Evolutionary conservation across 805 yeast genomes (phyloP).

Genomic region (Metschnikowia cerradonensis): DNA sequence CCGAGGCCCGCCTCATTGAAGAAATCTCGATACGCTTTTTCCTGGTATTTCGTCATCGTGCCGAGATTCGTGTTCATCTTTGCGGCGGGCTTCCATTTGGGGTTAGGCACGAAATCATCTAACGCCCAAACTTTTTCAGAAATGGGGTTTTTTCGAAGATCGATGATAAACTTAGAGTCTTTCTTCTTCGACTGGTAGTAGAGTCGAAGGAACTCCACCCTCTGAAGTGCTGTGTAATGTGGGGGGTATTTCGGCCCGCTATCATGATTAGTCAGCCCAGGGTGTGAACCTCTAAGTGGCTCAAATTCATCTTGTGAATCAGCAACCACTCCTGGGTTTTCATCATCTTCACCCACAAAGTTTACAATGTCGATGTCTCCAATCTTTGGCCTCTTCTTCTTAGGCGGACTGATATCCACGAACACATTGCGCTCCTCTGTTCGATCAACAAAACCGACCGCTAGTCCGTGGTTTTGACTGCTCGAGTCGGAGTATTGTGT

Average conservation of each 20-base stretch:
- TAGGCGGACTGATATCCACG: slow-evolving; percentile 1
- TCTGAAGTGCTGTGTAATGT: slow-evolving; percentile 30
- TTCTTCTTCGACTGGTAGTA: slow-evolving; percentile 23
- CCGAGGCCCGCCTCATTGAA: slow-evolving; percentile 18
- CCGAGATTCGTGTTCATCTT: slow-evolving; percentile 14
- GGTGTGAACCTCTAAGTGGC: slow-evolving; percentile 7
- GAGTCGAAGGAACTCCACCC: slow-evolving; percentile 26
- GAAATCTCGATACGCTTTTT: slow-evolving; percentile 16
- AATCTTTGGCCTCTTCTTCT: not conserved
- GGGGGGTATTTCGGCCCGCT: slow-evolving; percentile 8
- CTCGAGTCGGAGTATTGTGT: slow-evolving; percentile 19
- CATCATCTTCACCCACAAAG: not conserved
- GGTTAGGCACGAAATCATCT: slow-evolving; percentile 34
- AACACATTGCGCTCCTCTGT: not conserved
- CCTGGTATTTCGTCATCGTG: slow-evolving; percentile 21
- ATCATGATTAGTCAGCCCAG: not conserved
- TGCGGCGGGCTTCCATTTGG: slow-evolving; percentile 19
- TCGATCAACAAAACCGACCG: not conserved
- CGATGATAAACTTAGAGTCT: slow-evolving; percentile 21
- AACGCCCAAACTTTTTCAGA: slow-evolving; percentile 34
- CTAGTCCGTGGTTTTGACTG: slow-evolving; percentile 6
- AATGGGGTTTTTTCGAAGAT: slow-evolving; percentile 32
- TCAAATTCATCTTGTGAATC: slow-evolving; percentile 21
- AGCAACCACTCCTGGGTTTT: slow-evolving; percentile 8
- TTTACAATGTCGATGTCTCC: not conserved